A percentile compares a stretch with the other conserved stretches of the same genome.
These are phyloP conservation scores for Russula brevipes DNA, from an alignment of 768 basidiomycete genomes.

Conservation along the genomic window DNA sequence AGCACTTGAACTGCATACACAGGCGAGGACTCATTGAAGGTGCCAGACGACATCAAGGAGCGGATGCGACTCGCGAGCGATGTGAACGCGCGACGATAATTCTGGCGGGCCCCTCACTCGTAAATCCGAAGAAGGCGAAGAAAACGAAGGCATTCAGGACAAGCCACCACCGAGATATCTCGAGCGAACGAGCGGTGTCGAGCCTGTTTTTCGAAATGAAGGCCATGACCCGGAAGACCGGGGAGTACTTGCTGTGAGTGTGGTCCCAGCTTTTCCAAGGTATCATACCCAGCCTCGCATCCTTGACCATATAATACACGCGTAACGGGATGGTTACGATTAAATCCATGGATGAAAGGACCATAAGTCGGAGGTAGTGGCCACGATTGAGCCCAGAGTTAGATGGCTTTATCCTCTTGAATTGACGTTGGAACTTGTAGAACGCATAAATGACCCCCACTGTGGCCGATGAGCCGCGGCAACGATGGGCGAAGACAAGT, in stretches of 20 bases:
- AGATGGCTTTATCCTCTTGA: conserved; percentile 25
- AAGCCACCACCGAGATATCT: neutral
- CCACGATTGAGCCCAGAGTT: conserved; percentile 35
- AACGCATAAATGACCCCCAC: conserved; percentile 29
- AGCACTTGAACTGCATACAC: conserved; percentile 2
- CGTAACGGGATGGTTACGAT: neutral
- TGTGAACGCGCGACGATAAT: neutral
- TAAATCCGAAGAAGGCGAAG: neutral
- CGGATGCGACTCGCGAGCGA: conserved; percentile 28
- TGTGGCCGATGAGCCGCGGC: conserved; percentile 12
- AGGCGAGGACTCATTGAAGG: neutral
- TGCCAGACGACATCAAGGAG: conserved; percentile 7
- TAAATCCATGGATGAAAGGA: neutral
- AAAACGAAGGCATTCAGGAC: neutral
- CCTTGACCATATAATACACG: neutral
- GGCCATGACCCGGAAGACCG: conserved; percentile 36
- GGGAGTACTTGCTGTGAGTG: conserved; percentile 45
- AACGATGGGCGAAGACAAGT: neutral
- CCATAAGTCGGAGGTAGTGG: neutral
- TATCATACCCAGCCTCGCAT: neutral
- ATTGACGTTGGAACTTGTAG: conserved; percentile 27
- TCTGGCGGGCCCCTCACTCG: neutral
- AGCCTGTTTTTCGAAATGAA: conserved; percentile 36
- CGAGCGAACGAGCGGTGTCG: rapidly evolving
- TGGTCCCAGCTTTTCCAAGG: conserved; percentile 44